Base-by-base conservation (phyloP, 768 basidiomycete genomes). In the Tricholoma sp. region DNA sequence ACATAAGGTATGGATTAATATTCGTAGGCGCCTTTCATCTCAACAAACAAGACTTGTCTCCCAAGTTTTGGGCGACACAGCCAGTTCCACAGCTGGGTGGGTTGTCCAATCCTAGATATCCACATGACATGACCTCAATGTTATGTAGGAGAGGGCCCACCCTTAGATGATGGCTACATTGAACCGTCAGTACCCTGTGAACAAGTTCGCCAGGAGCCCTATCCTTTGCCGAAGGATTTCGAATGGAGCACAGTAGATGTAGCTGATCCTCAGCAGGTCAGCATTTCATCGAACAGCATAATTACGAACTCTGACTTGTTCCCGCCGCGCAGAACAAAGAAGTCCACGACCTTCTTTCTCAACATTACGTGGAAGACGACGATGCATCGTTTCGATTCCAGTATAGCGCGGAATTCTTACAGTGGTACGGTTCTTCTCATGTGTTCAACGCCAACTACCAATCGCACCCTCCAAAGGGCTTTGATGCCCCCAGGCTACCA, bases 291-390 rank as follows among this genome's bases (percentile, higher is more conserved):
- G 39, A 9, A 36, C 52, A 34, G 12, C 3, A 13, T 29, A 9
- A n/a, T 49, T 11, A 54, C 18, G 17, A 29, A 10, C 45, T 8
- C 50, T 15, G 20, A 20, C 53, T 64, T 50, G 57, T 56, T 34
- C 56, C 13, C 10, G n/a, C 24, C 53, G n/a, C 56, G 18, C 17
- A 98, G 93, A 83, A 84, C 61, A 89, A 91, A 66, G 97, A 99
- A 68, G 85, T 98, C 11, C 91, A 97, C 65, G 86, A 94, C 61
- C 79, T 99, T 2, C 76, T 99, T 39, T 97, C 93, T 4, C 78
- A 87, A 11, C 90, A 98, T 72, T 99, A 98, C 63, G 94, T 99
- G 45, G 97, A 99, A 69, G 97, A 99, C 66, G 88, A 91, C 62
- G 89, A 93, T 50, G 95, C 95, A 5, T 80, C 89, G n/a, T 97